phyloP scores from a whole-genome alignment of 805 yeast genomes.

The Metschnikowia anglica region DNA sequence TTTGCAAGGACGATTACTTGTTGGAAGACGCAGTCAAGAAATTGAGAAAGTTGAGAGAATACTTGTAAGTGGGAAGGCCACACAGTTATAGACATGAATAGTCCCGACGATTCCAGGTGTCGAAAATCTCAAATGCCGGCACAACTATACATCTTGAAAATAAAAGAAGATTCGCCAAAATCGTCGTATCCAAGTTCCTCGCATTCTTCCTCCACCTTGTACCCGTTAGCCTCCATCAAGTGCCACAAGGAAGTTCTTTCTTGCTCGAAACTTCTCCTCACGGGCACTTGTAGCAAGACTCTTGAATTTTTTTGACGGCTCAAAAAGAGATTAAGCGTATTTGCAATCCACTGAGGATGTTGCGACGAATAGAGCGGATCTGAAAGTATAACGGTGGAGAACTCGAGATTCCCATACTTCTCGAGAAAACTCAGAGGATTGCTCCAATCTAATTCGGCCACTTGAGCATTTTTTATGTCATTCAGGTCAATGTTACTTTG shows the following conservation, averaged over 20 bases:
- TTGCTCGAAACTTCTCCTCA: constrained; percentile 61
- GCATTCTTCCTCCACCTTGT: constrained; percentile 34
- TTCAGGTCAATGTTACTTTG: constrained; percentile 58
- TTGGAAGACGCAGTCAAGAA: constrained; percentile 80
- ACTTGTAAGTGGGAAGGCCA: constrained; percentile 26
- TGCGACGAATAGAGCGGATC: constrained; percentile 86
- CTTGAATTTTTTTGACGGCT: constrained; percentile 32
- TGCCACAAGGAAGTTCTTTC: constrained; percentile 65
- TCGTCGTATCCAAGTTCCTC: constrained; percentile 76
- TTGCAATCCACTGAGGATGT: constrained; percentile 73
- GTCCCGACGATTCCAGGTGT: not conserved
- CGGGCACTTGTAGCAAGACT: constrained; percentile 73
- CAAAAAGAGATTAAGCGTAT: constrained; percentile 55
- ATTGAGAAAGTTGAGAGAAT: constrained; percentile 67
- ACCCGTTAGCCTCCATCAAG: constrained; percentile 42
- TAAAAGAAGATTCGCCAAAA: constrained; percentile 69
- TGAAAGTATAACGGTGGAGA: constrained; percentile 65
- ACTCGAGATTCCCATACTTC: constrained; percentile 33
- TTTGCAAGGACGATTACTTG: constrained; percentile 85
- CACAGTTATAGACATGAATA: not conserved
- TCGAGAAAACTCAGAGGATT: constrained; percentile 45
- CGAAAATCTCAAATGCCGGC: not conserved
- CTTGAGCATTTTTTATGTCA: constrained; percentile 30
- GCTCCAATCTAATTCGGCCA: constrained; percentile 75
- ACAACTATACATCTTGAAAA: constrained; percentile 39